Conservation (phyloP, 805 yeast genomes). For the Myxozyma geophila region DNA sequence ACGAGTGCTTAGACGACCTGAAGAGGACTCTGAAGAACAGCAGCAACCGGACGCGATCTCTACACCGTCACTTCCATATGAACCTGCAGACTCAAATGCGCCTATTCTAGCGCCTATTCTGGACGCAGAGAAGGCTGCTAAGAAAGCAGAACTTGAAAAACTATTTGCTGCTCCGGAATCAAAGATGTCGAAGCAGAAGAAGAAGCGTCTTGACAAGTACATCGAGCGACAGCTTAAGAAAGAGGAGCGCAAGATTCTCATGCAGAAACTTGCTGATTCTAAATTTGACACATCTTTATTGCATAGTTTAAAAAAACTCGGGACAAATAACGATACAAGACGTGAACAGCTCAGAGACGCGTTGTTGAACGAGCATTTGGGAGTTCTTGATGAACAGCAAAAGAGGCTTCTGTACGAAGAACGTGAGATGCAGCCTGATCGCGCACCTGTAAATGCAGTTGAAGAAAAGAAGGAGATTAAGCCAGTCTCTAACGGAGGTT, state of each 20-base stretch:
- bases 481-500: not conserved
- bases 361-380: constrained; percentile 68
- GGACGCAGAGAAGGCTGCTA: constrained; percentile 62
- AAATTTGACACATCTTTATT: constrained; percentile 71
- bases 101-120: constrained; percentile 66
- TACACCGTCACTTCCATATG: not conserved
- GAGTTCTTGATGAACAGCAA: constrained; percentile 67
- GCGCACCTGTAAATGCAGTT: constrained; percentile 49
- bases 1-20: constrained; percentile 58
- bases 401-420: constrained; percentile 71
- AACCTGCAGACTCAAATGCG: constrained; percentile 56
- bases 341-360: constrained; percentile 77
- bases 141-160: constrained; percentile 68
- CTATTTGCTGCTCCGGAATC: constrained; percentile 65
- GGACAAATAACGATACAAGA: constrained; percentile 71
- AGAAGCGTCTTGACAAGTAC: constrained; percentile 84
- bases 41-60: not conserved
- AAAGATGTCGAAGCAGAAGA: constrained; percentile 70
- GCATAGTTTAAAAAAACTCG: constrained; percentile 76
- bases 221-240: constrained; percentile 87
- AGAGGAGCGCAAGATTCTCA: constrained; percentile 79
- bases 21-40: constrained; percentile 38
- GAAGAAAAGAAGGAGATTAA: constrained; percentile 8
- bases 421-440: constrained; percentile 56
- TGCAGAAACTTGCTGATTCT: constrained; percentile 69